phyloP scores from a whole-genome alignment of 176 grass and related monocot species.

The Oryza glaberrima region DNA sequence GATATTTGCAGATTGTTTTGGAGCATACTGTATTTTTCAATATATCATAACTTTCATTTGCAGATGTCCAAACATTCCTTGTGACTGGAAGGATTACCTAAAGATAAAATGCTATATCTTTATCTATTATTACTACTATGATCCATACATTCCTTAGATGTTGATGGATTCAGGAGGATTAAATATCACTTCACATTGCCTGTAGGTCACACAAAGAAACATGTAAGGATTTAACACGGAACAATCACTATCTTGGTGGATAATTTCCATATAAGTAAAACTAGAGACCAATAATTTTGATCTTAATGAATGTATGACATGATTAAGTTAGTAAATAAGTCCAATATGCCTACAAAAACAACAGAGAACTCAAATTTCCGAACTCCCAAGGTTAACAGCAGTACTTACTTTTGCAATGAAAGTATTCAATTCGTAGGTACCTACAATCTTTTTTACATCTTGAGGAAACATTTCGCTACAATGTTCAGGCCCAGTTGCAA shows the following conservation, averaged over 20 bases:
- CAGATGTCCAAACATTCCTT: not conserved
- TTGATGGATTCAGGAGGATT: not conserved
- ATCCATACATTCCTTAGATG: not conserved
- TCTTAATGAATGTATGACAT: not conserved
- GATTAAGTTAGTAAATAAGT: not conserved
- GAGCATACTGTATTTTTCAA: too few species aligned
- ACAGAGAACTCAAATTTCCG: not conserved
- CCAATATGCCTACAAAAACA: not conserved
- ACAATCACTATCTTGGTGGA: not conserved
- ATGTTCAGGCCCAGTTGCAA: slow-evolving; percentile 57
- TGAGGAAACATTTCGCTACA: slow-evolving; percentile 48
- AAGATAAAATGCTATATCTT: not conserved
- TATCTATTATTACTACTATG: not conserved
- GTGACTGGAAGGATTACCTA: not conserved
- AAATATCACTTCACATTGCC: not conserved
- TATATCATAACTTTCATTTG: not conserved
- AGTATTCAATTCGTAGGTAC: slow-evolving; percentile 54
- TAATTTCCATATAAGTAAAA: slow-evolving; percentile 17
- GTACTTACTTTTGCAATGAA: slow-evolving; percentile 71
- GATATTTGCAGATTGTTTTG: not conserved
- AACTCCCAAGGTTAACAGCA: not conserved
- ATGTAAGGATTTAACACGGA: not conserved
- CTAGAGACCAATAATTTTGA: not conserved
- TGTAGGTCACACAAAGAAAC: not conserved
- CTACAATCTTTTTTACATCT: slow-evolving; percentile 65